Evolutionary conservation across 176 grass and related monocot genomes (phyloP).

Genomic region (Bothriochloa decipiens): DNA sequence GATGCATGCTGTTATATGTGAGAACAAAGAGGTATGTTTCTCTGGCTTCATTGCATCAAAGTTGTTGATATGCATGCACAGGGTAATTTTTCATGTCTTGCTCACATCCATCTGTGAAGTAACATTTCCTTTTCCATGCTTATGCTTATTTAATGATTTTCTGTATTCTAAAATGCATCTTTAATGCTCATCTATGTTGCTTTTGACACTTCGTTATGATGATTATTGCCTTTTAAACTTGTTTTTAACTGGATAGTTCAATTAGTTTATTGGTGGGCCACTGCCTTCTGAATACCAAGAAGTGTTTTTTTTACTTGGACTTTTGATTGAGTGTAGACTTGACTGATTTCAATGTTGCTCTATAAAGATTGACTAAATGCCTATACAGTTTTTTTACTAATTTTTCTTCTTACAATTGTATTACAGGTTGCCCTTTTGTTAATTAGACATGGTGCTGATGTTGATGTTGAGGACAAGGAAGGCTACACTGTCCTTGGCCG

Average conservation of each 20-base stretch:
- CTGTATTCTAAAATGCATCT: not conserved
- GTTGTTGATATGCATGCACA: not conserved
- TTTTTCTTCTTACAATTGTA: not conserved
- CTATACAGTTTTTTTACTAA: not conserved
- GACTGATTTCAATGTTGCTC: not conserved
- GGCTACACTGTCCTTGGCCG: conserved; percentile 84
- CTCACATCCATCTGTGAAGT: not conserved
- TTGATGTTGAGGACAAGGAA: conserved; percentile 85
- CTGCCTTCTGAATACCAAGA: not conserved
- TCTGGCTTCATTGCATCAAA: not conserved
- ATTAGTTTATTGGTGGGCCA: conserved; percentile 17
- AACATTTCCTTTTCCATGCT: not conserved
- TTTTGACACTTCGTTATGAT: too few relatives aligned
- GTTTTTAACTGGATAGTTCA: not conserved
- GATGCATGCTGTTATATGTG: conserved; percentile 79
- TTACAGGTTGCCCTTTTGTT: conserved; percentile 77
- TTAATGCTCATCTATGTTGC: too few relatives aligned
- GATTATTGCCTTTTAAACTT: not conserved
- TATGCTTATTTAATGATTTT: not conserved
- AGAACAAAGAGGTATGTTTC: conserved; percentile 70
- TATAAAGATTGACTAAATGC: not conserved
- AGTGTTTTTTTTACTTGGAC: not conserved
- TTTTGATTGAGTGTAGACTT: not conserved
- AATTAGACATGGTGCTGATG: conserved; percentile 84
- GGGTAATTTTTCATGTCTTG: not conserved